Conservation (phyloP, 2,329 filamentous ascomycete species). For the Hirsutella rhossiliensis region DNA sequence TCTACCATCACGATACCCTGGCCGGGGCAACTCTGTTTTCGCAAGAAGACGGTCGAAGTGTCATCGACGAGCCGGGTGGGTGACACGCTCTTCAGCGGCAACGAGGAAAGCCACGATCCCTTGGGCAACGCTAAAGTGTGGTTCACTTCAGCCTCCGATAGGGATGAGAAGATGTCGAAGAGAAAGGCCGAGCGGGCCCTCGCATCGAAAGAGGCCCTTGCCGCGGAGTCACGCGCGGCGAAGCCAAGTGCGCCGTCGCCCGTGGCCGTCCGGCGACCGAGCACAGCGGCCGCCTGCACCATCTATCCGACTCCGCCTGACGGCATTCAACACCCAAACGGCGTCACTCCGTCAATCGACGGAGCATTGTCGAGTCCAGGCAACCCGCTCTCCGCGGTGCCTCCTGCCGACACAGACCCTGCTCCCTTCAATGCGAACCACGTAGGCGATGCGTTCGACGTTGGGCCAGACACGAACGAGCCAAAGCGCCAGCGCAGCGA, state of each 20-base stretch:
- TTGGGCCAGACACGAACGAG: conserved; percentile 22
- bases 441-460: conserved; percentile 11
- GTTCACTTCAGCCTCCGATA: conserved; percentile 30
- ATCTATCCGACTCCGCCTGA: conserved; percentile 67
- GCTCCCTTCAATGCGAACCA: conserved; percentile 9
- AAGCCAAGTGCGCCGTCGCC: conserved; percentile 39
- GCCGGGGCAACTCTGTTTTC: conserved; percentile 42
- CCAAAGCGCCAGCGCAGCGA: conserved; percentile 32
- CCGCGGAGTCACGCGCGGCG: conserved; percentile 28
- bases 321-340: conserved; percentile 41
- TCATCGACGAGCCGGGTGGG: conserved; percentile 26
- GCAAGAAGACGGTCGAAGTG: conserved; percentile 31
- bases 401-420: conserved; percentile 18
- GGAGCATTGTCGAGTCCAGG: conserved; percentile 43
- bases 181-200: conserved; percentile 39
- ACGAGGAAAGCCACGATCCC: conserved; percentile 34
- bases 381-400: conserved; percentile 22
- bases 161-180: conserved; percentile 33
- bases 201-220: conserved; percentile 28
- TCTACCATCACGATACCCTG: conserved; percentile 33
- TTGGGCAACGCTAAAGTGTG: conserved; percentile 35
- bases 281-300: conserved; percentile 33
- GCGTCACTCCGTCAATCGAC: conserved; percentile 44
- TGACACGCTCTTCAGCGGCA: conserved; percentile 23
- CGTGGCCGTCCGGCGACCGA: conserved; percentile 35